Conservation (phyloP, 768 basidiomycete genomes). For the Pholiota microspora region DNA sequence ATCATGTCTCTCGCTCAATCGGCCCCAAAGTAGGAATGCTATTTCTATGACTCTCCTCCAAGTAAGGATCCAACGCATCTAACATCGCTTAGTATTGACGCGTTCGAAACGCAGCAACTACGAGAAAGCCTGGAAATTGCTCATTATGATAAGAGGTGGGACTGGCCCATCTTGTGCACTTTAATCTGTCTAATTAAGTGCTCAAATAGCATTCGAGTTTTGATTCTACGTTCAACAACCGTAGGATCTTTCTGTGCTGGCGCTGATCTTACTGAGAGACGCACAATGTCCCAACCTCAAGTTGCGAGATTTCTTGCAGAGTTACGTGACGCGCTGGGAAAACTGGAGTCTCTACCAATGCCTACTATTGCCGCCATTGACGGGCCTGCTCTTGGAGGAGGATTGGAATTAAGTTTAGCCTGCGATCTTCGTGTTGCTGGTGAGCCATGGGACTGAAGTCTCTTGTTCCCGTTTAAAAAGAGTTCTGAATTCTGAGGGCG, state of each 20-base stretch:
- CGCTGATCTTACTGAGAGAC: conserved; percentile 84
- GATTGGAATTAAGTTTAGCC: conserved; percentile 81
- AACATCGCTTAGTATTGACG: not conserved
- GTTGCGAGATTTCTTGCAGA: conserved; percentile 77
- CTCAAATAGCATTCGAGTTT: conserved; percentile 59
- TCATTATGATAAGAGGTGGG: conserved; percentile 65
- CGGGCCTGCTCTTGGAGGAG: conserved; percentile 92
- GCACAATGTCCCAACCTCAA: conserved; percentile 74
- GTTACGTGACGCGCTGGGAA: conserved; percentile 66
- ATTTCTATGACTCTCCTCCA: conserved; percentile 72
- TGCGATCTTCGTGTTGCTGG: conserved; percentile 92
- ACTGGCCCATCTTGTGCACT: not conserved
- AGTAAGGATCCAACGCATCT: conserved; percentile 33
- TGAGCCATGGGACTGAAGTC: conserved; percentile 30
- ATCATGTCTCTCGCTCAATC: conserved; percentile 72
- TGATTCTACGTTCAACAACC: conserved; percentile 81
- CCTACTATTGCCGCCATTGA: conserved; percentile 93
- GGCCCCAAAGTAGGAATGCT: conserved; percentile 84
- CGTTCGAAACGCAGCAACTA: conserved; percentile 54
- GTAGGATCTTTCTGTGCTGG: conserved; percentile 88
- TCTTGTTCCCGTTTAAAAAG: not conserved
- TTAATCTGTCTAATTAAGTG: not conserved
- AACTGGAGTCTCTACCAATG: conserved; percentile 80
- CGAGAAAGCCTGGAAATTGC: conserved; percentile 64
- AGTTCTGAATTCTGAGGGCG: not conserved